A percentile compares a stretch with the other conserved stretches of the same genome.
Conservation (phyloP, 768 basidiomycete genomes). For the Lactarius psammicola region DNA sequence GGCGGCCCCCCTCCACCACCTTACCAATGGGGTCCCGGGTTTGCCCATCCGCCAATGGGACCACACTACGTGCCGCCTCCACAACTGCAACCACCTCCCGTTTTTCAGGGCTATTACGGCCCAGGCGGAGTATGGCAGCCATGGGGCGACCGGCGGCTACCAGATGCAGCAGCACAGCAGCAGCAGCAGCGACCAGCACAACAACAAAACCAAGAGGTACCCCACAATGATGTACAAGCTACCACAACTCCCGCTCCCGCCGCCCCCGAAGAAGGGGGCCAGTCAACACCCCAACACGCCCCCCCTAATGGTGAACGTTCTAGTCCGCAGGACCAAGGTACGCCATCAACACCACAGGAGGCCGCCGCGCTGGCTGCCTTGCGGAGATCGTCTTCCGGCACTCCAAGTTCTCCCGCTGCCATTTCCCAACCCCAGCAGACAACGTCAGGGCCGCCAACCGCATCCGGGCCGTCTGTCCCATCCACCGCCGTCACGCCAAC, state of each 20-base stretch:
- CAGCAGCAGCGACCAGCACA: conserved; percentile 19
- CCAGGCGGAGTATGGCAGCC: conserved; percentile 26
- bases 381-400: conserved; percentile 42
- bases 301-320: conserved; percentile 4
- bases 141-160: conserved; percentile 22
- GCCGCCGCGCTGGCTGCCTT: conserved; percentile 71
- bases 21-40: conserved; percentile 57
- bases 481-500: neutral
- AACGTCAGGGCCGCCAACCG: conserved; percentile 12
- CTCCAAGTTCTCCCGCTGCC: neutral
- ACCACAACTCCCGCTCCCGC: conserved; percentile 8
- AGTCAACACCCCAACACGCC: neutral
- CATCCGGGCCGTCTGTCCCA: conserved; percentile 15
- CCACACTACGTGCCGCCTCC: conserved; percentile 35
- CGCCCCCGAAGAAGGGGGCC: conserved; percentile 11
- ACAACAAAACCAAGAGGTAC: conserved; percentile 5
- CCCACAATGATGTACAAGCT: neutral
- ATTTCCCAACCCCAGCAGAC: conserved; percentile 9
- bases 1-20: conserved; percentile 48
- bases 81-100: conserved; percentile 27
- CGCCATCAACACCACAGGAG: conserved; percentile 40
- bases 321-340: conserved; percentile 17
- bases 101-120: conserved; percentile 28
- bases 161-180: conserved; percentile 14
- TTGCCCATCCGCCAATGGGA: conserved; percentile 54